Evolutionary conservation across 257 asterid species (phyloP).

Genomic region (Plantago elongata): DNA sequence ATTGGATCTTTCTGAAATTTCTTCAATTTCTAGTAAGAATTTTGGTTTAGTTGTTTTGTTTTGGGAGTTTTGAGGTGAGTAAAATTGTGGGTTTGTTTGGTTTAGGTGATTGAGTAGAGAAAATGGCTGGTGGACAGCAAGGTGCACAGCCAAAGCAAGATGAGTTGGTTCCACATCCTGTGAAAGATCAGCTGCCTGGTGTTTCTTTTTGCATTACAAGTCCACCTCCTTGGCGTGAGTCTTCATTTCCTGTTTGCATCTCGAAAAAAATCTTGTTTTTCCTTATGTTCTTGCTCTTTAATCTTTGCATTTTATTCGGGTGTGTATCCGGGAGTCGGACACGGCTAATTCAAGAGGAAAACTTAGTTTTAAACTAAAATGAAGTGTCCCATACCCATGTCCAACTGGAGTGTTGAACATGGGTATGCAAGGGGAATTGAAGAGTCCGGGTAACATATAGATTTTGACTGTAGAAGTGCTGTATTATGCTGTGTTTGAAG

Average conservation of each 20-base stretch:
- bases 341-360: no score
- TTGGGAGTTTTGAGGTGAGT: constrained; percentile 10
- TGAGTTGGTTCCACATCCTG: constrained; percentile 71
- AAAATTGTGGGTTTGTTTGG: not conserved
- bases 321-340: no score
- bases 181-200: constrained; percentile 76
- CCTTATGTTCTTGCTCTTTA: not conserved
- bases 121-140: constrained; percentile 58
- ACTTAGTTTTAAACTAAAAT: no score
- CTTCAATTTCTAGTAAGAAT: constrained; percentile 5
- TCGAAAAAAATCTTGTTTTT: not conserved
- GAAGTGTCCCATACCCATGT: no score
- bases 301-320: not conserved
- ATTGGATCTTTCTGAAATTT: constrained; percentile 2
- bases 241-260: not conserved
- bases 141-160: constrained; percentile 85
- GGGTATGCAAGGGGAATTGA: no score
- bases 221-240: constrained; percentile 99
- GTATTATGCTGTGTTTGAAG: not conserved
- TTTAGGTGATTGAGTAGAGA: constrained; percentile 3
- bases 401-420: no score
- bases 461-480: no score
- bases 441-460: no score
- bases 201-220: constrained; percentile 89
- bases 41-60: not conserved